Evolutionary conservation across 352 stramenopile genomes (phyloP), one percentile per base, ranked within the genome.

Genomic region (Globisporangium acanthophoron): DNA sequence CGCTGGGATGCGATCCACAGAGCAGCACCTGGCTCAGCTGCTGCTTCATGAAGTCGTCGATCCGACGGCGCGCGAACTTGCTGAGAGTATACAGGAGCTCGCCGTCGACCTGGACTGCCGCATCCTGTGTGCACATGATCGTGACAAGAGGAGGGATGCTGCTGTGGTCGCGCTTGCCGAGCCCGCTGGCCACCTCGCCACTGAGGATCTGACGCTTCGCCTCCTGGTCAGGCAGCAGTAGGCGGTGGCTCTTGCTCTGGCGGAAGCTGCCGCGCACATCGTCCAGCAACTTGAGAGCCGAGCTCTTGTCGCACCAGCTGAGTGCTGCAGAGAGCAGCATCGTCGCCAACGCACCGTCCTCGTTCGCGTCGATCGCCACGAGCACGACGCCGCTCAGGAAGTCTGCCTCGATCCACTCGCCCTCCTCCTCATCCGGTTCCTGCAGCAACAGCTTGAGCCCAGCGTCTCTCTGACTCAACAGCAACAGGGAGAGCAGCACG

Each of bases 231-330:
- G 37, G 12, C 8, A 16, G 12, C 8, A 43, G 37, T 0, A 5
- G 37, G 33, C 20, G 33, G 18, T 21, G 40, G 13, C 35, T 47
- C 40, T 41, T 54, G 27, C 18, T 48, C 16, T 58, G 41, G 12
- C 35, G 29, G 8, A 58, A 64, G 29, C 40, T 58, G 24, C 58
- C 44, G 5, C 58, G 27, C 5, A 27, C 24, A 13, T 58, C 58
- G 4, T 59, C 58, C 5, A 59, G 29, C 16, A 64, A 20, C 21
- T 53, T 58, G 21, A 64, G 58, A 5, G 47, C 37, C 8, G 50
- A 64, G 45, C 16, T 40, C 15, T 48, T 53, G n/a, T 64, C 58
- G 21, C 58, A 58, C 50, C 50, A 58, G 12, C 21, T 53, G 40
- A 64, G 44, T 4, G 43, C 20, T 11, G 58, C 58, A n/a, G 44